Base-by-base conservation (phyloP, 768 basidiomycete species). In the Dacryopinax spathularia region DNA sequence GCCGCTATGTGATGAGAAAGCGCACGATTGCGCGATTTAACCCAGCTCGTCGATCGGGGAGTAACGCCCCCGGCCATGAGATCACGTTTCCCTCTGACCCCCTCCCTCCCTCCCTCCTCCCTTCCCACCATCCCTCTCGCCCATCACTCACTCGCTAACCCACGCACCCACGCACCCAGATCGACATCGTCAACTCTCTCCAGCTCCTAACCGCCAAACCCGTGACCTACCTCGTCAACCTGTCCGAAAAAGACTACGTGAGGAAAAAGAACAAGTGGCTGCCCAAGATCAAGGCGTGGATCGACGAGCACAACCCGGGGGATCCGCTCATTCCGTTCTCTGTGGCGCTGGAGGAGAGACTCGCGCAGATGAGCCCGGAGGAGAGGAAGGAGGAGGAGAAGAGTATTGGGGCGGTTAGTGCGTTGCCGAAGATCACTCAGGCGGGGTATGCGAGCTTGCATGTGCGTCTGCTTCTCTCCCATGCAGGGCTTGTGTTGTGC, bases 211-310 rank as follows among this genome's bases (percentile, higher is more conserved):
- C 95, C 18, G 94, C 96, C 62, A 97, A 97, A 73, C 90, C 95
- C 34, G 91, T 98, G 66, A 96, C 89, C 60, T 99, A 99, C 77
- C 87, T 99, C 60, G 93, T 97, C 77, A 99, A 99, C 77, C 78
- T 99, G 56, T 91, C 89, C 65, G 94, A 98, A 75, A 83, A 84
- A 68, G 96, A 99, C 73, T 99, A 89, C 70, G 76, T 90, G 65
- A 86, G 96, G 67, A 98, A 97, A 77, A 98, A 97, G 84, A 98
- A 97, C 79, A 98, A 97, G 80, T 98, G 96, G 94, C 77, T 98
- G 33, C 82, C 93, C 20, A 96, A 95, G 78, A 98, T 98, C 80
- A 97, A 97, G 74, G 88, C 76, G 31, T 99, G 96, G 96, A 95
- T 99, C 71, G 94, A 97, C 76, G 82, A 85, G 71, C 83, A 98